Evolutionary conservation across 2,329 filamentous ascomycete species (phyloP).

Genomic region (Aspergillus sojae): DNA sequence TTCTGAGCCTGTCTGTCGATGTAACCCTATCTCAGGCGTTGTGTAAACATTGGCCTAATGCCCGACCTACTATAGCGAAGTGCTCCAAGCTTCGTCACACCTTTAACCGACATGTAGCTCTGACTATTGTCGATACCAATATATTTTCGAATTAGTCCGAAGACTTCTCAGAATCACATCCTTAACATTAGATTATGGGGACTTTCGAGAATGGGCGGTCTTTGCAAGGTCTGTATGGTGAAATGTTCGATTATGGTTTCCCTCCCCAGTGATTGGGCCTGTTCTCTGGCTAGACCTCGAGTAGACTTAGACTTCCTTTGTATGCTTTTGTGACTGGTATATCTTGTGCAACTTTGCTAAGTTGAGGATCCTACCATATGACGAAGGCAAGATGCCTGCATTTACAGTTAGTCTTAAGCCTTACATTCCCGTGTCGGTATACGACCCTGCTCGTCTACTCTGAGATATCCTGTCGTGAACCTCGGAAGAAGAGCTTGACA

Average conservation of each 20-base stretch:
- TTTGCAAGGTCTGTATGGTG: neutral
- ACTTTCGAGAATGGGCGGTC: neutral
- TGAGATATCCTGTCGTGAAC: neutral
- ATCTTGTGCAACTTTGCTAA: neutral
- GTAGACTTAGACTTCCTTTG: neutral
- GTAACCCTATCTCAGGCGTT: too few relatives aligned
- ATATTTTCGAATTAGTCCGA: too few relatives aligned
- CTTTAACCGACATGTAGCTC: too few relatives aligned
- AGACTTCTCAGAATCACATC: too few relatives aligned
- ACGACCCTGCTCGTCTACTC: neutral
- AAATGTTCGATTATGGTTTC: rapidly evolving
- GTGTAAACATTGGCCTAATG: too few relatives aligned
- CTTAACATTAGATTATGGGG: neutral
- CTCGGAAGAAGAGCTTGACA: neutral
- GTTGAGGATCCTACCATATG: neutral
- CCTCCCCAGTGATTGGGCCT: neutral
- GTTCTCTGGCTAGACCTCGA: neutral
- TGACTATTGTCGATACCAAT: too few relatives aligned
- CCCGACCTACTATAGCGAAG: too few relatives aligned
- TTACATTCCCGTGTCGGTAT: neutral
- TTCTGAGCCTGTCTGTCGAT: too few relatives aligned
- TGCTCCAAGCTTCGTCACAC: too few relatives aligned
- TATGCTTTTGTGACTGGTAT: neutral
- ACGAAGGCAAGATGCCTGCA: neutral
- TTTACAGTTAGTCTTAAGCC: too few relatives aligned